These are phyloP conservation scores for Linderniella brevidens DNA, from an alignment of 257 asterid genomes.

Conservation along the genomic window DNA sequence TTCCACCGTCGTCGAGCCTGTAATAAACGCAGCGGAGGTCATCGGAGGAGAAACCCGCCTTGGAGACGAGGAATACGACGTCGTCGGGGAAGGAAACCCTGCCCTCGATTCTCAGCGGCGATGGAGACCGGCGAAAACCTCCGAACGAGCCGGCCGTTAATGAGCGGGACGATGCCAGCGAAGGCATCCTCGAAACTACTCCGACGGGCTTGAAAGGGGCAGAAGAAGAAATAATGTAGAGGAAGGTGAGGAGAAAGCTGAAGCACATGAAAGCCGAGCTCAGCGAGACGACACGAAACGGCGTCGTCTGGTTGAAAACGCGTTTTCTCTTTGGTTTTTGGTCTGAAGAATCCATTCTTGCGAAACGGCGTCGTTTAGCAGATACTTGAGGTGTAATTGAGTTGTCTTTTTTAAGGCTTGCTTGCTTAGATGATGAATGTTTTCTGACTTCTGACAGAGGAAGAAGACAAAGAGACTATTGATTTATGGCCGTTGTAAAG, in stretches of 20 bases:
- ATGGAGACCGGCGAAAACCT: slow-evolving; percentile 17
- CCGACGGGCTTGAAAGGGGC: slow-evolving; percentile 57
- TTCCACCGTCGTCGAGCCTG: slow-evolving; percentile 4
- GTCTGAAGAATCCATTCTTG: slow-evolving; percentile 54
- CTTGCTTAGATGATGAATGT: too few relatives aligned
- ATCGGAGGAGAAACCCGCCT: slow-evolving; percentile 9
- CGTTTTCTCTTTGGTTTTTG: slow-evolving; percentile 76
- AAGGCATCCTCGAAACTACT: slow-evolving; percentile 45
- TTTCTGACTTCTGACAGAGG: too few relatives aligned
- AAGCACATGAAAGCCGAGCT: slow-evolving; percentile 46
- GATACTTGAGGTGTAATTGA: too few relatives aligned
- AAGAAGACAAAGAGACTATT: too few relatives aligned
- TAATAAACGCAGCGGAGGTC: slow-evolving; percentile 49
- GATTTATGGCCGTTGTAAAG: too few relatives aligned
- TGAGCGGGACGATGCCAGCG: slow-evolving; percentile 30
- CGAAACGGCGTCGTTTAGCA: too few relatives aligned
- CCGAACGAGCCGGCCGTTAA: slow-evolving; percentile 18
- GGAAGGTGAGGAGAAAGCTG: slow-evolving; percentile 29
- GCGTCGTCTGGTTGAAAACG: slow-evolving; percentile 21
- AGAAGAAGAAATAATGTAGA: slow-evolving; percentile 35
- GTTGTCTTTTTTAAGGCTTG: too few relatives aligned
- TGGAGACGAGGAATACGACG: slow-evolving; percentile 37
- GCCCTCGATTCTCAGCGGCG: slow-evolving; percentile 35
- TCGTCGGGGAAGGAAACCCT: slow-evolving; percentile 76
- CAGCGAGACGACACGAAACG: slow-evolving; percentile 28